phyloP scores from a whole-genome alignment of 2,329 filamentous ascomycete species.

The Myriangium duriaei region DNA sequence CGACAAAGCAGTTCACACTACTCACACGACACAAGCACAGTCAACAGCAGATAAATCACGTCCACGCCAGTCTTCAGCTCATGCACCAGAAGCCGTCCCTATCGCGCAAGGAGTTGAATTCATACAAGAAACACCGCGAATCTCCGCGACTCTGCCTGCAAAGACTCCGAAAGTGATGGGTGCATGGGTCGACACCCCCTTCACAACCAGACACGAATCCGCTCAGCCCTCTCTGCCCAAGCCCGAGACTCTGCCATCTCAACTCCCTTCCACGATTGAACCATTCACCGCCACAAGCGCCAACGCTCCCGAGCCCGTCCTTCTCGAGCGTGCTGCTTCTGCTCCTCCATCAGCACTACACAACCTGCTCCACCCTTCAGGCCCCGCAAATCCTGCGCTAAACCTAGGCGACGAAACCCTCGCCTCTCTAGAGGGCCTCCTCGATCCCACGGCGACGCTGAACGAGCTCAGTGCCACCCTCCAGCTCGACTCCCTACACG shows the following conservation, averaged over 20 bases:
- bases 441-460: constrained; percentile 18
- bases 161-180: constrained; percentile 36
- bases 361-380: constrained; percentile 22
- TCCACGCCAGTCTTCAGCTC: constrained; percentile 8
- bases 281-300: background rate
- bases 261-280: background rate
- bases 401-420: constrained; percentile 35
- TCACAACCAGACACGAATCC: constrained; percentile 3
- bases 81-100: constrained; percentile 10
- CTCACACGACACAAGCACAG: background rate
- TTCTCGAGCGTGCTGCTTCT: constrained; percentile 11
- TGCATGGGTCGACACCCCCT: constrained; percentile 36
- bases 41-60: background rate
- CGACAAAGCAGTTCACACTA: background rate
- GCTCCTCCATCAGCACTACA: constrained; percentile 22
- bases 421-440: constrained; percentile 34
- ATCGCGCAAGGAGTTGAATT: background rate
- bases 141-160: constrained; percentile 11
- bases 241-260: background rate
- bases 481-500: constrained; percentile 11
- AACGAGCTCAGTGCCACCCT: constrained; percentile 11
- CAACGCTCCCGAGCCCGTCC: constrained; percentile 8
- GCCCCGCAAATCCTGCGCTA: constrained; percentile 18
- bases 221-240: constrained; percentile 1
- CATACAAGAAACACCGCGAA: constrained; percentile 6